phyloP scores from a whole-genome alignment of 805 yeast species.

The Saturnispora halmiae region DNA sequence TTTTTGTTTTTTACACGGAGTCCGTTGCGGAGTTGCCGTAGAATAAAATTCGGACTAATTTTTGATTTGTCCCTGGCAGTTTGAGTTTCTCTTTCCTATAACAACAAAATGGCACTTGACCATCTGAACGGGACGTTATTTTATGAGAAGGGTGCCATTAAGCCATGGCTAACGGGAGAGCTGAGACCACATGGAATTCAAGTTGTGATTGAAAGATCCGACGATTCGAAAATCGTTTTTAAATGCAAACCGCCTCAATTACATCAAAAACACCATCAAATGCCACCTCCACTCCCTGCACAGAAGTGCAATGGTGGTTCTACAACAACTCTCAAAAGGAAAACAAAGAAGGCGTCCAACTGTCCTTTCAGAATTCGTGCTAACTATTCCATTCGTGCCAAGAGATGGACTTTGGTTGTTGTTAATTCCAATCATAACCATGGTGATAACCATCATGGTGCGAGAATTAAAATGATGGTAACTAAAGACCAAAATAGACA shows the following conservation, averaged over 20 bases:
- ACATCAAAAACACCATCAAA: neutral
- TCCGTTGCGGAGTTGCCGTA: constrained; percentile 1
- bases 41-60: neutral
- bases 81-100: neutral
- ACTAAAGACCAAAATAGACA: neutral
- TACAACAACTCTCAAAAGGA: neutral
- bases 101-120: neutral
- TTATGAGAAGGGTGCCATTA: constrained; percentile 39
- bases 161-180: constrained; percentile 52
- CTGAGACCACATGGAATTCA: constrained; percentile 41
- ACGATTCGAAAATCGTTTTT: constrained; percentile 50
- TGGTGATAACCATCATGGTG: constrained; percentile 20
- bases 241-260: constrained; percentile 45
- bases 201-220: constrained; percentile 55
- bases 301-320: no score
- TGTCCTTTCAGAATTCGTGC: constrained; percentile 65
- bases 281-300: no score
- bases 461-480: neutral
- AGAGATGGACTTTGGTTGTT: constrained; percentile 52
- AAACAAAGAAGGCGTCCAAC: neutral
- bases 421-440: constrained; percentile 56
- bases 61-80: neutral
- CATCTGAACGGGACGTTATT: constrained; percentile 21
- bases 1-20: neutral
- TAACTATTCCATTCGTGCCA: constrained; percentile 43